Evolutionary conservation across 2,329 filamentous ascomycete genomes (phyloP).

Genomic region (Ambrosiella xylebori): DNA sequence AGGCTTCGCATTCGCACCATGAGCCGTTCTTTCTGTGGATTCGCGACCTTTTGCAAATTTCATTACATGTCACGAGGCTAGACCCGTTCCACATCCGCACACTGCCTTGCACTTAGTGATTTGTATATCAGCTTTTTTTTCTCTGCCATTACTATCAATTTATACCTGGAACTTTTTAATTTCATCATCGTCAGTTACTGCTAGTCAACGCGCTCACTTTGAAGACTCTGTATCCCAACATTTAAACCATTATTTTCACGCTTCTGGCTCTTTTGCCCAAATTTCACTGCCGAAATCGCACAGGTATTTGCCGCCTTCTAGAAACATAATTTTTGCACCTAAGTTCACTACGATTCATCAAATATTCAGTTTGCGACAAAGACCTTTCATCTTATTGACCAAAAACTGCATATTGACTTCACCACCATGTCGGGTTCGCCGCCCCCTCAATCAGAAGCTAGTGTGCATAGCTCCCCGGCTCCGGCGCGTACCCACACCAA

Average conservation of each 20-base stretch:
- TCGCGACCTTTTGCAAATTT: not conserved
- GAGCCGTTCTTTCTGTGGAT: not conserved
- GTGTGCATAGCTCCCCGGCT: constrained; percentile 29
- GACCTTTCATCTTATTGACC: not conserved
- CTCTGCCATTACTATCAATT: too few relatives aligned
- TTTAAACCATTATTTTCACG: too few relatives aligned
- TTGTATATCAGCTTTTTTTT: not conserved
- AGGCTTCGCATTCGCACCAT: not conserved
- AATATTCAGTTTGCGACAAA: not conserved
- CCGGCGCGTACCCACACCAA: constrained; percentile 22
- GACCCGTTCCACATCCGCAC: not conserved
- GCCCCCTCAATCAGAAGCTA: constrained; percentile 27
- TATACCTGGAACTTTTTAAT: not conserved
- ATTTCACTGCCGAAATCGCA: not conserved
- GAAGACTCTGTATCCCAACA: too few relatives aligned
- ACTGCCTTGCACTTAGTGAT: not conserved
- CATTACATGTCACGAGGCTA: not conserved
- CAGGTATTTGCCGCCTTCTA: not conserved
- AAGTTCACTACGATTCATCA: not conserved
- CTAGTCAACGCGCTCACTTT: not conserved
- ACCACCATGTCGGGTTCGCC: constrained; percentile 15
- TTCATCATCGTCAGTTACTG: not conserved
- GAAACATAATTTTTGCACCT: not conserved
- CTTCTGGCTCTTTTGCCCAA: not conserved
- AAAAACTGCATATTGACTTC: not conserved